A percentile compares a stretch with the other conserved stretches of the same genome.
These are phyloP conservation scores for Russula brevipes DNA, from an alignment of 768 basidiomycete species.

Conservation along the genomic window DNA sequence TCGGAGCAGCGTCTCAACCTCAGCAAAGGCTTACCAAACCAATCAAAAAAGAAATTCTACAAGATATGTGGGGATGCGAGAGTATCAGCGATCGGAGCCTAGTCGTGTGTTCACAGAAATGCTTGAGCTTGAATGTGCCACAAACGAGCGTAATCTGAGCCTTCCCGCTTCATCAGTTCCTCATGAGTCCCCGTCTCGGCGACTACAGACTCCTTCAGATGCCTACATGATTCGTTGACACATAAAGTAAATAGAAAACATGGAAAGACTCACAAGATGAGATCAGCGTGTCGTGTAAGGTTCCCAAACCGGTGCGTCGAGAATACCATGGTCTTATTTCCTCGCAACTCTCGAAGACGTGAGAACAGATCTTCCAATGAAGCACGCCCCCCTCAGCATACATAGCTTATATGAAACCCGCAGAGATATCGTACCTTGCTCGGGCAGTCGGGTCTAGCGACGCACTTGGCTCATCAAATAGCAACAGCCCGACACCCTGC, in stretches of 20 bases:
- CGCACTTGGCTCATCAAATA: slow-evolving; percentile 72
- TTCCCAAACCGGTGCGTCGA: slow-evolving; percentile 70
- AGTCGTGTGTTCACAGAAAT: slow-evolving; percentile 35
- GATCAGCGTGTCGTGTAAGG: slow-evolving; percentile 52
- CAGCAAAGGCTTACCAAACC: no score
- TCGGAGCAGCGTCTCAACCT: no score
- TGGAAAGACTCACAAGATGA: slow-evolving; percentile 13
- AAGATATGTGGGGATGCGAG: no score
- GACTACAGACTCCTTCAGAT: slow-evolving; percentile 59
- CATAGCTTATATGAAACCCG: background rate
- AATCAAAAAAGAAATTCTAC: no score
- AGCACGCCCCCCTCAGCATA: background rate
- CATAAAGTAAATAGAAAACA: background rate
- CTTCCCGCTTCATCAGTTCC: slow-evolving; percentile 46
- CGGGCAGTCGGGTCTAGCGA: slow-evolving; percentile 70
- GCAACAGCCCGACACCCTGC: slow-evolving; percentile 48
- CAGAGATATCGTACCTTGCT: slow-evolving; percentile 46
- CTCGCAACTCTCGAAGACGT: slow-evolving; percentile 58
- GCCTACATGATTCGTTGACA: slow-evolving; percentile 38
- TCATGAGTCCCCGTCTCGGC: slow-evolving; percentile 66
- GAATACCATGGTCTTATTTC: slow-evolving; percentile 79
- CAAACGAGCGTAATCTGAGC: slow-evolving; percentile 61
- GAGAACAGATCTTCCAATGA: slow-evolving; percentile 55
- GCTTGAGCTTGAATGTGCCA: slow-evolving; percentile 73
- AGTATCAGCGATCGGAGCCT: no score